Conservation (phyloP, 2,329 filamentous ascomycete species). For the Talaromyces sp. region DNA sequence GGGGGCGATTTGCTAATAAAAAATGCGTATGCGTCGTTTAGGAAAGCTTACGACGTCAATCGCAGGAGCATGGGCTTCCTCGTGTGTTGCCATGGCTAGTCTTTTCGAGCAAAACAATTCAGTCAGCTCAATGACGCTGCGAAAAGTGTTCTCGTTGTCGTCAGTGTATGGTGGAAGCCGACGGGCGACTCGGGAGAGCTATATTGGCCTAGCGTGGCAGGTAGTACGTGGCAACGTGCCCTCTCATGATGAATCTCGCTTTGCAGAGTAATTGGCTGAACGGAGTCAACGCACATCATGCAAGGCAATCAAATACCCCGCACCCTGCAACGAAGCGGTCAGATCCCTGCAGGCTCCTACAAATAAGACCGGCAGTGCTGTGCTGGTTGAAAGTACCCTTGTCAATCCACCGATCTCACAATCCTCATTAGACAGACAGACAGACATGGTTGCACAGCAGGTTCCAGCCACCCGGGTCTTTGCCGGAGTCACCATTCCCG, state of each 20-base stretch:
- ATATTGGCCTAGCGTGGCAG: too few species aligned
- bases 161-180: neutral
- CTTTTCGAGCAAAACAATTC: neutral
- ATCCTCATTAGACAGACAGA: conserved; percentile 5
- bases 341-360: too few species aligned
- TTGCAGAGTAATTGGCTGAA: too few species aligned
- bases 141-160: neutral
- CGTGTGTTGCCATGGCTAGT: neutral
- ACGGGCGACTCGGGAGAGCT: too few species aligned
- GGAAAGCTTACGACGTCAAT: conserved; percentile 6
- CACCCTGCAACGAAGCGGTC: conserved; percentile 7
- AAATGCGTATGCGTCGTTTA: neutral
- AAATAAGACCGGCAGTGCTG: too few species aligned
- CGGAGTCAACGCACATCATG: neutral
- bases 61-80: neutral
- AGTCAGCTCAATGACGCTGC: conserved; percentile 3
- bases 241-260: neutral
- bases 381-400: conserved; percentile 1
- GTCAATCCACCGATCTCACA: conserved; percentile 7
- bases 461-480: conserved; percentile 21
- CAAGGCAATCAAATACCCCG: neutral
- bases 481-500: conserved; percentile 25
- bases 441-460: conserved; percentile 20
- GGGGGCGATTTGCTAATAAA: neutral
- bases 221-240: too few species aligned